These are phyloP conservation scores for Camellia lanceoleosa DNA, from an alignment of 148 eudicot genomes.

Conservation along the genomic window DNA sequence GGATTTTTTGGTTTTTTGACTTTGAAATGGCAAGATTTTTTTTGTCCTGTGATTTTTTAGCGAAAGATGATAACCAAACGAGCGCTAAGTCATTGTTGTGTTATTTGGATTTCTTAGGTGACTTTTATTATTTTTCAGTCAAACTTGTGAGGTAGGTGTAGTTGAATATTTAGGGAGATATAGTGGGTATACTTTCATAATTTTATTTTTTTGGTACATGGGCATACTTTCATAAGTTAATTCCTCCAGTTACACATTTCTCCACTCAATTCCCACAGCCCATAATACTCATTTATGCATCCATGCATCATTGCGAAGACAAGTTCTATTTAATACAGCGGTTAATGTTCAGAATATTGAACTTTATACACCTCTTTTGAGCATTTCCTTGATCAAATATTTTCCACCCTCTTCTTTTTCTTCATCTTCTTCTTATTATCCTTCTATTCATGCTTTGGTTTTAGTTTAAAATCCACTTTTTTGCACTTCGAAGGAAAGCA, in stretches of 20 bases:
- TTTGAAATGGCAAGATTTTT: too few relatives aligned
- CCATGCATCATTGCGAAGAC: background rate
- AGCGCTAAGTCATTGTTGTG: background rate
- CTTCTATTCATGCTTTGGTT: constrained; percentile 23
- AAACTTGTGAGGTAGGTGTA: background rate
- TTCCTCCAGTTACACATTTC: constrained; percentile 1
- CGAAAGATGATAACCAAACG: too few relatives aligned
- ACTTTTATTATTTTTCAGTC: background rate
- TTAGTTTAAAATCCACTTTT: constrained; percentile 22
- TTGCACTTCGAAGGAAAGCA: constrained; percentile 26
- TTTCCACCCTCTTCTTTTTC: constrained; percentile 11
- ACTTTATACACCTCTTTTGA: background rate
- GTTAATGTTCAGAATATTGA: background rate
- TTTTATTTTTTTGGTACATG: background rate
- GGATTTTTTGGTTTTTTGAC: too few relatives aligned
- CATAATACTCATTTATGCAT: too few relatives aligned
- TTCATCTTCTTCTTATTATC: constrained; percentile 19
- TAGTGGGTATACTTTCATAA: background rate
- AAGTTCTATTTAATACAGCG: background rate
- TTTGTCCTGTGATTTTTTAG: too few relatives aligned
- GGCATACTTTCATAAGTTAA: background rate
- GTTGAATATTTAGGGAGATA: constrained; percentile 1
- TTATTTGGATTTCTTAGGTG: background rate
- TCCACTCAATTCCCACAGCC: background rate
- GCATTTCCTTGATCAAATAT: background rate